Evolutionary conservation across 78 protist genomes (phyloP).

Genomic region (Dictyostelium capitatum): DNA sequence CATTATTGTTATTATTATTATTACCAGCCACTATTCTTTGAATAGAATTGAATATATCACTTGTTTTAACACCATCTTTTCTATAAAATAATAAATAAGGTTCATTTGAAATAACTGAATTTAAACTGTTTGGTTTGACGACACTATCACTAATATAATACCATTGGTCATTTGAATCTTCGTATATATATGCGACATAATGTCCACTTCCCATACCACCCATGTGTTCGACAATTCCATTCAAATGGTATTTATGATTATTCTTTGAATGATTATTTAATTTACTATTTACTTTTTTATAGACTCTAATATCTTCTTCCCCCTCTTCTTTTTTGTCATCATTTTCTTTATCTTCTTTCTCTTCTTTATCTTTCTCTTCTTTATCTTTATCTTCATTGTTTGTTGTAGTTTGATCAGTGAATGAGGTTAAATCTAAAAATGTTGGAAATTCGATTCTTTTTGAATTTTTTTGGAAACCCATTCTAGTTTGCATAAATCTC

Average conservation of each 20-base stretch:
- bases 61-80: conserved; percentile 16
- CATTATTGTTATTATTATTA: neutral
- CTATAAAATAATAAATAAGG: conserved; percentile 60
- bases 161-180: conserved; percentile 46
- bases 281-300: neutral
- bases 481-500: conserved; percentile 70
- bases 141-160: conserved; percentile 49
- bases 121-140: neutral
- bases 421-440: conserved; percentile 43
- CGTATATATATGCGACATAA: conserved; percentile 67
- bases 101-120: conserved; percentile 3
- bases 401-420: conserved; percentile 38
- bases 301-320: neutral
- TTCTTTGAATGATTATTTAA: neutral
- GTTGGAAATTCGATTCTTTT: conserved; percentile 39
- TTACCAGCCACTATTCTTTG: neutral
- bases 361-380: neutral
- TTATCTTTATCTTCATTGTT: neutral
- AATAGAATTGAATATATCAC: conserved; percentile 12
- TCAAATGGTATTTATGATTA: conserved; percentile 27
- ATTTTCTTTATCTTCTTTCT: neutral
- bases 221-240: conserved; percentile 74
- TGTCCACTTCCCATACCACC: conserved; percentile 83
- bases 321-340: neutral
- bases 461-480: conserved; percentile 68